These are phyloP conservation scores for Daldinia vernicosa DNA, from an alignment of 495 filamentous ascomycete genomes.

Conservation along the genomic window DNA sequence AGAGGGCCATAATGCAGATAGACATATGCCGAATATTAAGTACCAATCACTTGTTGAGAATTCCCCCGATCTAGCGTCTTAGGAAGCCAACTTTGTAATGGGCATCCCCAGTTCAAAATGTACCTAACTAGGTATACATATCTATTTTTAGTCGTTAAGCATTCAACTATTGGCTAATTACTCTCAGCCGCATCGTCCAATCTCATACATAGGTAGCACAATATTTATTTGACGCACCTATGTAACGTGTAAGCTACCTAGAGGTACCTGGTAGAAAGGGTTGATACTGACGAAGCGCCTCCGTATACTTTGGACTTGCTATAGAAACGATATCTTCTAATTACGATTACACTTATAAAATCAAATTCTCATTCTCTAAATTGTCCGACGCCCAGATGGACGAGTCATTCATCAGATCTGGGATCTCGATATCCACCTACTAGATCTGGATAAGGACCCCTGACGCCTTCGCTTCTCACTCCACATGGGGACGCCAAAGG, in stretches of 20 bases:
- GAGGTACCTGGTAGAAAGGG: neutral
- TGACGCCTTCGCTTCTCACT: conserved; percentile 17
- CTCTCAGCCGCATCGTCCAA: conserved; percentile 22
- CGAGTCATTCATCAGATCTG: conserved; percentile 16
- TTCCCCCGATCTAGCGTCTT: neutral
- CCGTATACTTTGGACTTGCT: neutral
- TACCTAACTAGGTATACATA: neutral
- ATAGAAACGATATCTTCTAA: neutral
- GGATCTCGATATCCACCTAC: conserved; percentile 27
- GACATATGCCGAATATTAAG: neutral
- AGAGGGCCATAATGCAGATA: neutral
- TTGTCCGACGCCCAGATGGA: neutral
- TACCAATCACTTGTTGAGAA: neutral
- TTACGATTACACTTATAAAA: neutral
- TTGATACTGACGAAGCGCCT: neutral
- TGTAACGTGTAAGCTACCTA: neutral
- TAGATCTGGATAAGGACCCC: conserved; percentile 23
- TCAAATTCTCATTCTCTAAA: neutral
- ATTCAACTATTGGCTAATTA: neutral
- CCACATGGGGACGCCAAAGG: conserved; percentile 10
- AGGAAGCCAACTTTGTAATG: neutral
- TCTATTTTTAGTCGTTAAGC: conserved; percentile 21
- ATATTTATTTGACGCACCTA: neutral
- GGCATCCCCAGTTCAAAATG: neutral
- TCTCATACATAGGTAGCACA: neutral